phyloP scores from a whole-genome alignment of 345 rosid genomes.

The Cardamine occulta region DNA sequence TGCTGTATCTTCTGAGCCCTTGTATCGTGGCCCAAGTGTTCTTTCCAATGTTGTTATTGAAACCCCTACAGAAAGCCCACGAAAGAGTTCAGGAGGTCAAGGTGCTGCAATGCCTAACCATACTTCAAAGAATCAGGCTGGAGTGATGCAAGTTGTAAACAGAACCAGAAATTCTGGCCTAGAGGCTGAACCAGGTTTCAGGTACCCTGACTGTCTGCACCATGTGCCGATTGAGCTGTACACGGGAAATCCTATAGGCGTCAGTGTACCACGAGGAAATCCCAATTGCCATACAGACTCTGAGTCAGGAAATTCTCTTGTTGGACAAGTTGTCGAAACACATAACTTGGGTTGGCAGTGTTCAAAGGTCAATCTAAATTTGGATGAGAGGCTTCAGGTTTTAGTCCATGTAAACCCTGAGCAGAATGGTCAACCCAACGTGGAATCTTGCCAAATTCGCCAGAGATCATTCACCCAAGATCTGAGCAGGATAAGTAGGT shows the following conservation, averaged over 20 bases:
- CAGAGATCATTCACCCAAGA: slow-evolving; percentile 53
- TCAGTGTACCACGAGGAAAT: slow-evolving; percentile 39
- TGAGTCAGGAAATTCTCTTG: slow-evolving; percentile 42
- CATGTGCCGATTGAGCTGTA: slow-evolving; percentile 47
- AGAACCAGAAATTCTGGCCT: slow-evolving; percentile 31
- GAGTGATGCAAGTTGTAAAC: slow-evolving; percentile 46
- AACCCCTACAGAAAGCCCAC: slow-evolving; percentile 39
- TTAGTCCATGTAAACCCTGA: slow-evolving; percentile 40
- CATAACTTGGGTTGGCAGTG: slow-evolving; percentile 47
- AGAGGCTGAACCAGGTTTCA: slow-evolving; percentile 45
- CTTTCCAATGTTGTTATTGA: slow-evolving; percentile 42
- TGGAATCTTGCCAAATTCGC: slow-evolving; percentile 48
- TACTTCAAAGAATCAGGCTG: slow-evolving; percentile 38
- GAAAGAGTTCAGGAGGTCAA: slow-evolving; percentile 38
- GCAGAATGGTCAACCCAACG: slow-evolving; percentile 26
- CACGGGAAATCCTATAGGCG: slow-evolving; percentile 27
- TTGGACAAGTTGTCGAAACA: slow-evolving; percentile 37
- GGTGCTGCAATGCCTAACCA: slow-evolving; percentile 37
- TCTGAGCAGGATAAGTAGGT: slow-evolving; percentile 49
- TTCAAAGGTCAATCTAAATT: slow-evolving; percentile 44
- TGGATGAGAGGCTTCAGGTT: slow-evolving; percentile 39
- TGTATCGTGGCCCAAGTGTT: slow-evolving; percentile 36
- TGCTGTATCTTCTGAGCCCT: slow-evolving; percentile 45
- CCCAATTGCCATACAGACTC: slow-evolving; percentile 37
- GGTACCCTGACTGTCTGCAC: slow-evolving; percentile 41